Conservation (phyloP, 2,329 filamentous ascomycete species). For the Geoglossum cookeanum region DNA sequence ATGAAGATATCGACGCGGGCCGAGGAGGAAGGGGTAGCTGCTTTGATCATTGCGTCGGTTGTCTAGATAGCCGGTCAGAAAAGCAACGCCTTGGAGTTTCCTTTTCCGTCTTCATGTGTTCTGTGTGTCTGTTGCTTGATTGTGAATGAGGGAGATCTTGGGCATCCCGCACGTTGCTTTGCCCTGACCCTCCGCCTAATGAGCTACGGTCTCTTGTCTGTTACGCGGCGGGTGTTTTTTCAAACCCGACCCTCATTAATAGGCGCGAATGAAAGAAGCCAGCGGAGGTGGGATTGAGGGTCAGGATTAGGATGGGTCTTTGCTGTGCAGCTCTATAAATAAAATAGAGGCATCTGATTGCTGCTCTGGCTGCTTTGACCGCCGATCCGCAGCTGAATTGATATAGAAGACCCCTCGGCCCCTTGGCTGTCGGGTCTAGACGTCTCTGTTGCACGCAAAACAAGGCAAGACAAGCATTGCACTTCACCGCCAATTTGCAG, state of each 20-base stretch:
- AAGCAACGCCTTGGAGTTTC: neutral
- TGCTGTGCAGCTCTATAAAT: neutral
- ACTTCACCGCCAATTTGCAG: too few relatives aligned
- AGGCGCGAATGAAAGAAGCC: neutral
- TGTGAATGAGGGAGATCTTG: too few relatives aligned
- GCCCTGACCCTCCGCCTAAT: too few relatives aligned
- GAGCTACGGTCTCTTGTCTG: too few relatives aligned
- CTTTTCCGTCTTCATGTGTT: neutral
- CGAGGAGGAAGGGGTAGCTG: slow-evolving; percentile 82
- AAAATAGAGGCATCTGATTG: neutral
- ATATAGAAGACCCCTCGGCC: too few relatives aligned
- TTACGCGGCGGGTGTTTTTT: too few relatives aligned
- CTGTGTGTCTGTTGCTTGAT: neutral
- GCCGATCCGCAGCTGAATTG: neutral
- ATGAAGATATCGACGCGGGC: slow-evolving; percentile 86
- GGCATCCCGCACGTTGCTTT: too few relatives aligned
- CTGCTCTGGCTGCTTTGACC: neutral
- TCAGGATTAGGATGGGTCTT: neutral
- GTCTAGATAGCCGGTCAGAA: slow-evolving; percentile 31
- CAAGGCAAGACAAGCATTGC: too few relatives aligned
- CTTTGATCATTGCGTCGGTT: slow-evolving; percentile 66
- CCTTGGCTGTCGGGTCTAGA: too few relatives aligned
- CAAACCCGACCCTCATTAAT: neutral
- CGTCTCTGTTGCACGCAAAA: too few relatives aligned
- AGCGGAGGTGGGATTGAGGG: neutral